Evolutionary conservation across 331 rosid genomes (phyloP).

Genomic region (Ulmus americana): DNA sequence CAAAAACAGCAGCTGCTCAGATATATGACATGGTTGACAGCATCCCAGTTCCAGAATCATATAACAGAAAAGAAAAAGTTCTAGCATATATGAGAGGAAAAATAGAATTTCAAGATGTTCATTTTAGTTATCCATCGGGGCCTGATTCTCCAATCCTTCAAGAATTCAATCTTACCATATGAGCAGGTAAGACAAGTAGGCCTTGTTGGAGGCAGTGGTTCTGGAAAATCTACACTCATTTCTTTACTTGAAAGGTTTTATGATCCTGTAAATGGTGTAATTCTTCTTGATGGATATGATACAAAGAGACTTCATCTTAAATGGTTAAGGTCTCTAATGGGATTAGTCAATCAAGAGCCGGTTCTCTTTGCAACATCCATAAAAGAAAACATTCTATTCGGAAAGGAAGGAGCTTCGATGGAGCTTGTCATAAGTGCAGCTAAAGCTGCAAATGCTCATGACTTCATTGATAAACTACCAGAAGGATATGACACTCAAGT

Average conservation of each 20-base stretch:
- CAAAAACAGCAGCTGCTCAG: conserved; percentile 38
- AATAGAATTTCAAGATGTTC: conserved; percentile 51
- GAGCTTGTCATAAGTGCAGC: conserved; percentile 47
- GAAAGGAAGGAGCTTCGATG: conserved; percentile 64
- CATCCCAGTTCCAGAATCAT: conserved; percentile 34
- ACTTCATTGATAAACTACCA: conserved; percentile 60
- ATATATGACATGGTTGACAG: conserved; percentile 52
- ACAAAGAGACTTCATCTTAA: conserved; percentile 45
- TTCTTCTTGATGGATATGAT: conserved; percentile 57
- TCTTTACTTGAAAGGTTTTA: conserved; percentile 72
- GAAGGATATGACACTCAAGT: conserved; percentile 67
- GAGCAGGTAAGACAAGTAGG: conserved; percentile 60
- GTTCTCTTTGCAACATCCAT: conserved; percentile 79
- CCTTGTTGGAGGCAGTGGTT: conserved; percentile 80
- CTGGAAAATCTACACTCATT: conserved; percentile 73
- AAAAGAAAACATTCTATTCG: conserved; percentile 62
- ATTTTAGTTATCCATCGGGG: conserved; percentile 66
- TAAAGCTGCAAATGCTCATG: conserved; percentile 74
- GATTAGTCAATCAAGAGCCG: conserved; percentile 79
- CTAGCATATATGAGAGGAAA: conserved; percentile 45
- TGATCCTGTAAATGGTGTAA: conserved; percentile 54
- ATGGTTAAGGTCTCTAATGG: conserved; percentile 77
- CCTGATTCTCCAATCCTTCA: conserved; percentile 55
- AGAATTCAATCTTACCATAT: conserved; percentile 50
- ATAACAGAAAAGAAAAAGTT: conserved; percentile 34